These are phyloP conservation scores for Mariannaea sp. DNA, from an alignment of 2,329 filamentous ascomycete species.

Conservation along the genomic window DNA sequence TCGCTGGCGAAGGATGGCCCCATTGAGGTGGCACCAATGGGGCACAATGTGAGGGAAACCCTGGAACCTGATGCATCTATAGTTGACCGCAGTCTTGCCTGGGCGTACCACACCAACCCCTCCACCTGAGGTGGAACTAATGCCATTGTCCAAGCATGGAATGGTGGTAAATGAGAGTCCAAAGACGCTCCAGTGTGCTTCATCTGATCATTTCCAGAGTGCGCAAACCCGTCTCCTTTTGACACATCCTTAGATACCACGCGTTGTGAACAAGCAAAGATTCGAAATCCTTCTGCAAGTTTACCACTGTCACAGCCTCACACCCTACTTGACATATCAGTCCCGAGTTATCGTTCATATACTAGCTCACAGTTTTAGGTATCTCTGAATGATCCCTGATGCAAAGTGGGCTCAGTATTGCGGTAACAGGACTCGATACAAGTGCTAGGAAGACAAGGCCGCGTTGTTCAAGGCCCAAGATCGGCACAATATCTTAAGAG, in stretches of 20 bases:
- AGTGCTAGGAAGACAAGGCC: slow-evolving; percentile 12
- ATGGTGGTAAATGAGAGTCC: slow-evolving; percentile 24
- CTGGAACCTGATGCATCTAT: slow-evolving; percentile 29
- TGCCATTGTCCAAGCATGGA: slow-evolving; percentile 32
- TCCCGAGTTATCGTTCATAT: slow-evolving; percentile 20
- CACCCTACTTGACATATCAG: slow-evolving; percentile 11
- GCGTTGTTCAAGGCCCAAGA: slow-evolving; percentile 26
- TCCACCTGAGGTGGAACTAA: slow-evolving; percentile 38
- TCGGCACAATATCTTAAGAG: slow-evolving; percentile 29
- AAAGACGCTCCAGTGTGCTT: slow-evolving; percentile 22
- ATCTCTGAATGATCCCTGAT: slow-evolving; percentile 28
- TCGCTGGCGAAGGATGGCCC: slow-evolving; percentile 18
- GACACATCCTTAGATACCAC: slow-evolving; percentile 2
- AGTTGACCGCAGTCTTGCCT: slow-evolving; percentile 32
- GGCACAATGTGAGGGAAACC: slow-evolving; percentile 26
- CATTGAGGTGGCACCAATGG: slow-evolving; percentile 27
- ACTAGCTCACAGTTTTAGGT: slow-evolving; percentile 21
- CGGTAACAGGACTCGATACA: slow-evolving; percentile 27
- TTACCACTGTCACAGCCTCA: slow-evolving; percentile 2
- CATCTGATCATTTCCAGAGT: slow-evolving; percentile 21
- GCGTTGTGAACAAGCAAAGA: slow-evolving; percentile 7
- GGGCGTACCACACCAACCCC: slow-evolving; percentile 32
- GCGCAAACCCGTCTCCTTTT: slow-evolving; percentile 9
- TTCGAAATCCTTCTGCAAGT: background rate
- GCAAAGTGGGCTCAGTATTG: slow-evolving; percentile 27